Percentiles rank a stretch among this genome's conserved stretches.
These are phyloP conservation scores for Quercus aquifolioides DNA, from an alignment of 306 rosid species.

Conservation along the genomic window DNA sequence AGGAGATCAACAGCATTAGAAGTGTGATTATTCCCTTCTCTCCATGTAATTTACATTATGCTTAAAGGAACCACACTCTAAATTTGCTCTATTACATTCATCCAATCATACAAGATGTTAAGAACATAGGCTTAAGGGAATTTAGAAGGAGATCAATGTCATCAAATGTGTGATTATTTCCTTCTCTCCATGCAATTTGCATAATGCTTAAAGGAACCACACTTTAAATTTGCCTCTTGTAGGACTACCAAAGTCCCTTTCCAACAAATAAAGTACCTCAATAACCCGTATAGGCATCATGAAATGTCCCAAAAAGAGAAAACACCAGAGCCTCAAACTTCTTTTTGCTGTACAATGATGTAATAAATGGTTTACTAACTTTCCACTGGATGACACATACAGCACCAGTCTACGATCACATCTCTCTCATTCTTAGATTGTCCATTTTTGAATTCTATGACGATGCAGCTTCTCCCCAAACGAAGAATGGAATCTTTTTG, in stretches of 20 bases:
- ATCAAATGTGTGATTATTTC: too few species aligned
- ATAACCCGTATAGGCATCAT: too few species aligned
- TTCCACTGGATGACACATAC: too few species aligned
- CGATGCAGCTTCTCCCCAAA: not conserved
- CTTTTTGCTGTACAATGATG: too few species aligned
- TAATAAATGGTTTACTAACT: too few species aligned
- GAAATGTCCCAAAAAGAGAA: too few species aligned
- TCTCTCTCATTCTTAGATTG: not conserved
- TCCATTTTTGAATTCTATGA: not conserved
- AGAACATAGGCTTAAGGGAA: not conserved
- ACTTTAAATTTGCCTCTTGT: not conserved
- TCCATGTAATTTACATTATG: not conserved
- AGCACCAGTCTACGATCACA: too few species aligned
- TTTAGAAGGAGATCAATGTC: not conserved
- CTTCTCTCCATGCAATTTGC: not conserved
- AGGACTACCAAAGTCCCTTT: not conserved
- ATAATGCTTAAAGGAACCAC: not conserved
- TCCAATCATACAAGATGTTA: not conserved
- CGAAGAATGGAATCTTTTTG: not conserved
- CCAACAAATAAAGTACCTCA: not conserved
- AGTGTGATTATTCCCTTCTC: too few species aligned
- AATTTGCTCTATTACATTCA: not conserved
- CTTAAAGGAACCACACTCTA: not conserved
- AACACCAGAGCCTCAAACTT: too few species aligned
- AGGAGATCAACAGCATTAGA: too few species aligned